Conservation (phyloP, 345 rosid genomes). For the Jatropha curcas region DNA sequence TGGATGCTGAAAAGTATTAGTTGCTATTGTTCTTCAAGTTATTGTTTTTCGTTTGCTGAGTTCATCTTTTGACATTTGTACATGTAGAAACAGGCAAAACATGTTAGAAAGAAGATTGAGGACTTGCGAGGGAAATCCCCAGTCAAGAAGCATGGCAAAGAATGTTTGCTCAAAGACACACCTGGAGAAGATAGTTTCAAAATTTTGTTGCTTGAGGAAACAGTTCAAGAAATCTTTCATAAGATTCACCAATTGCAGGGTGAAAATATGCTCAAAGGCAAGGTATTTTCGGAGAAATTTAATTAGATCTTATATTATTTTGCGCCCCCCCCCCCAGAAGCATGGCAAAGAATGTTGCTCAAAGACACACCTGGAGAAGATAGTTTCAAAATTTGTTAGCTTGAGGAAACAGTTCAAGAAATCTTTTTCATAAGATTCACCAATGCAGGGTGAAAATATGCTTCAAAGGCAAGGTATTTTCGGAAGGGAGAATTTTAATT, state of each 20-base stretch:
- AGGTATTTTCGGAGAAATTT: constrained; percentile 43
- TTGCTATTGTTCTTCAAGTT: neutral
- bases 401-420: too few species aligned
- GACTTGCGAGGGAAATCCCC: constrained; percentile 37
- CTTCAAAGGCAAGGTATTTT: too few species aligned
- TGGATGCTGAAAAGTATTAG: neutral
- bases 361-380: too few species aligned
- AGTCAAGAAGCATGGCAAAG: constrained; percentile 23
- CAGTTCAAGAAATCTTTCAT: constrained; percentile 56
- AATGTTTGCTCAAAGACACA: constrained; percentile 32
- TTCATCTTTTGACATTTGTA: constrained; percentile 2
- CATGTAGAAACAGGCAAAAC: constrained; percentile 60
- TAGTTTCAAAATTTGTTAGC: too few species aligned
- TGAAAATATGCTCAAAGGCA: constrained; percentile 53
- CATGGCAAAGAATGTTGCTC: too few species aligned
- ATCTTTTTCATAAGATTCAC: too few species aligned
- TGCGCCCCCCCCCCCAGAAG: too few species aligned
- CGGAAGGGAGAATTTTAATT: too few species aligned
- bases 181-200: constrained; percentile 32
- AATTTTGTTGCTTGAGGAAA: constrained; percentile 48
- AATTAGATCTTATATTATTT: neutral
- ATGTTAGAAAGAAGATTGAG: constrained; percentile 47
- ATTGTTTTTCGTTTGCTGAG: neutral
- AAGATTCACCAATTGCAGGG: constrained; percentile 54
- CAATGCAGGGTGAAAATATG: too few species aligned